A percentile compares a stretch with the other conserved stretches of the same genome.
Evolutionary conservation across 2,329 filamentous ascomycete species (phyloP).

Genomic region (Aspergillus sclerotialis): DNA sequence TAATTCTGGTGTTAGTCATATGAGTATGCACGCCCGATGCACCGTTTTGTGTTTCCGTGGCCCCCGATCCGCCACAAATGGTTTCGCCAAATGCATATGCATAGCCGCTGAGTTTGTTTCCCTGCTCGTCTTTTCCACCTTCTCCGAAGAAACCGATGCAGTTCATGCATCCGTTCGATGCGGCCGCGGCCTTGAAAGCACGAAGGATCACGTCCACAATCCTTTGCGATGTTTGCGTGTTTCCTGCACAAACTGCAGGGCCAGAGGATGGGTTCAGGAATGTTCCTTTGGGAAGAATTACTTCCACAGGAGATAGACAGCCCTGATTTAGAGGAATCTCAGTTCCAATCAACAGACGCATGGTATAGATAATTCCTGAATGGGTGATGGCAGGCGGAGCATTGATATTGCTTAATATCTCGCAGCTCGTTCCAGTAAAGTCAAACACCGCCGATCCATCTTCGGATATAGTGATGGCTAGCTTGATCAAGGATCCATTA

Average conservation of each 20-base stretch:
- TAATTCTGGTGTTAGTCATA: slow-evolving; percentile 83
- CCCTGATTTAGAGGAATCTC: slow-evolving; percentile 81
- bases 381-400: slow-evolving; percentile 72
- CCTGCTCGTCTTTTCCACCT: slow-evolving; percentile 36
- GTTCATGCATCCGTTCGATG: slow-evolving; percentile 69
- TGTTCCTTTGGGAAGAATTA: slow-evolving; percentile 62
- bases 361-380: slow-evolving; percentile 73
- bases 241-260: slow-evolving; percentile 72
- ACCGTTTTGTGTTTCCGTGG: slow-evolving; percentile 65
- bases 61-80: slow-evolving; percentile 70
- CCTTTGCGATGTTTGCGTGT: slow-evolving; percentile 69
- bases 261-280: slow-evolving; percentile 66
- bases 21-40: slow-evolving; percentile 72
- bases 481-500: slow-evolving; percentile 68
- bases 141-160: slow-evolving; percentile 50
- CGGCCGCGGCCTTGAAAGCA: slow-evolving; percentile 69
- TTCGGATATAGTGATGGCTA: slow-evolving; percentile 63
- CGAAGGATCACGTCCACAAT: slow-evolving; percentile 72
- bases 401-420: slow-evolving; percentile 67
- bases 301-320: slow-evolving; percentile 64
- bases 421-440: slow-evolving; percentile 68
- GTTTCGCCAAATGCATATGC: slow-evolving; percentile 76
- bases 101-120: slow-evolving; percentile 49
- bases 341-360: slow-evolving; percentile 66
- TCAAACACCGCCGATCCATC: slow-evolving; percentile 69